Percentiles rank a stretch among this genome's conserved stretches.
Evolutionary conservation across 306 rosid species (phyloP).

Genomic region (Lathyrus sativus): DNA sequence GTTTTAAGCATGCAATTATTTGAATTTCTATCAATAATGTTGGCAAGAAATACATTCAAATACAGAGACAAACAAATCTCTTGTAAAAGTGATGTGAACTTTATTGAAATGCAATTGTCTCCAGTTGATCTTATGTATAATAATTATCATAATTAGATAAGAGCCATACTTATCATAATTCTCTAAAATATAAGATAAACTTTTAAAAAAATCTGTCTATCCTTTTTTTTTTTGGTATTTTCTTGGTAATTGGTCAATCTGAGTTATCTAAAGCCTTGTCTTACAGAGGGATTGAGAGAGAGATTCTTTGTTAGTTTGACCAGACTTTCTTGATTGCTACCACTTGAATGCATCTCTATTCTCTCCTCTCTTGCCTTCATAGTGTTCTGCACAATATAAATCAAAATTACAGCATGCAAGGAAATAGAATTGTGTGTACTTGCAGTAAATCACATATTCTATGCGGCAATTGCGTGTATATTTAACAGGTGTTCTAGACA

Average conservation of each 20-base stretch:
- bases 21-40: too few relatives aligned
- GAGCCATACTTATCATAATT: neutral
- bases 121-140: neutral
- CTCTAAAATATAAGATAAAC: constrained; percentile 12
- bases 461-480: constrained; percentile 14
- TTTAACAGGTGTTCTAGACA: neutral
- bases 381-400: constrained; percentile 45
- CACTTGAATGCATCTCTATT: constrained; percentile 41
- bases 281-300: constrained; percentile 43
- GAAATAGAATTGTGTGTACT: neutral
- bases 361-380: constrained; percentile 39
- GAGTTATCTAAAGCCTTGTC: constrained; percentile 28
- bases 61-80: too few relatives aligned
- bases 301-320: constrained; percentile 54
- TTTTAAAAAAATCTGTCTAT: neutral
- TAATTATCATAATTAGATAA: too few relatives aligned
- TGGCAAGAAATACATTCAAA: too few relatives aligned
- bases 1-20: too few relatives aligned
- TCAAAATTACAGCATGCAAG: constrained; percentile 6
- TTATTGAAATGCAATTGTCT: neutral
- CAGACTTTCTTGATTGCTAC: constrained; percentile 39
- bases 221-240: neutral
- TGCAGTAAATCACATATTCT: constrained; percentile 1
- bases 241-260: neutral
- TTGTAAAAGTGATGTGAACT: neutral